Conservation (phyloP, 176 grass and related monocot genomes). For the Panicum miliaceum region DNA sequence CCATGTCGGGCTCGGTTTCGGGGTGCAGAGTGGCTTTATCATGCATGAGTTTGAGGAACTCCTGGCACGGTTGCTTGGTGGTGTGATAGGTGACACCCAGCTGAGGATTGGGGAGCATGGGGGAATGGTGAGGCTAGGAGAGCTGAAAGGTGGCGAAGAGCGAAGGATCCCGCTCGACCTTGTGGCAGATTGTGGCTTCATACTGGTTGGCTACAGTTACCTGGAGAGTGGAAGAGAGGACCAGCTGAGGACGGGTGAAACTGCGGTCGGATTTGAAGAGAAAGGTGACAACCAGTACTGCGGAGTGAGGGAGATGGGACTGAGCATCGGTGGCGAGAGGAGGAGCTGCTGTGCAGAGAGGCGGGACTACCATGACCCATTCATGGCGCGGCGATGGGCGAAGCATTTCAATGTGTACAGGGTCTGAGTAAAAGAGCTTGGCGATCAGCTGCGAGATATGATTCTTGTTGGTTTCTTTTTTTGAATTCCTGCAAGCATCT, state of each 20-base stretch:
- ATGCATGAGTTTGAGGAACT: constrained; percentile 97
- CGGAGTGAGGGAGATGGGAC: constrained; percentile 45
- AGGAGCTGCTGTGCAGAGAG: constrained; percentile 66
- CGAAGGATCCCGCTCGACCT: constrained; percentile 79
- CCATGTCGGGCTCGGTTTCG: constrained; percentile 78
- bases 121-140: constrained; percentile 69
- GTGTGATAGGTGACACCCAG: constrained; percentile 67
- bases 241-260: constrained; percentile 63
- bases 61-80: constrained; percentile 73
- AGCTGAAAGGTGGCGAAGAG: constrained; percentile 86
- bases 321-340: constrained; percentile 48
- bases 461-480: constrained; percentile 50
- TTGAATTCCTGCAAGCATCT: constrained; percentile 44
- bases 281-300: constrained; percentile 45
- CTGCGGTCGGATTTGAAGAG: constrained; percentile 60
- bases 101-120: constrained; percentile 77
- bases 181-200: constrained; percentile 57
- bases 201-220: constrained; percentile 73
- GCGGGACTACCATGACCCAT: constrained; percentile 81
- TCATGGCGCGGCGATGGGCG: constrained; percentile 86
- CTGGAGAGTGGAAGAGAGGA: constrained; percentile 74
- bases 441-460: constrained; percentile 27
- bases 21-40: constrained; percentile 69
- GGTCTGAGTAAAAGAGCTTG: constrained; percentile 44
- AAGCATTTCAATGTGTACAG: constrained; percentile 93